phyloP scores from a whole-genome alignment of 108 stramenopile species.

The Pelagomonas calceolata region DNA sequence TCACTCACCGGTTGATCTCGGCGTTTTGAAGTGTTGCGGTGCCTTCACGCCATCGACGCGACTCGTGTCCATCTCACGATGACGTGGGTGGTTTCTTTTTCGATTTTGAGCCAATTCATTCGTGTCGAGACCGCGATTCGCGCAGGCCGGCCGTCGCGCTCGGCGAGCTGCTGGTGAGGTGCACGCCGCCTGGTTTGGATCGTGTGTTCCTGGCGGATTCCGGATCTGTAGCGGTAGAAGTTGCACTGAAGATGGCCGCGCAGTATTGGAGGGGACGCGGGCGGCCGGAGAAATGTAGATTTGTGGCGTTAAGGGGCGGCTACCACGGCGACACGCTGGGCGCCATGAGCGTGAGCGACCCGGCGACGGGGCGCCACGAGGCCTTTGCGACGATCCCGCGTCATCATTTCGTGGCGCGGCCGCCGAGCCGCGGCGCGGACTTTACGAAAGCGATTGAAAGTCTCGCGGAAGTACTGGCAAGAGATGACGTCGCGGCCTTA shows the following conservation, averaged over 20 bases:
- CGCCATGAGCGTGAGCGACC: conserved; percentile 77
- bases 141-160: conserved; percentile 1
- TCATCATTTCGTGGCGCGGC: conserved; percentile 43
- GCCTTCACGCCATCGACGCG: no score
- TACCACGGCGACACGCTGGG: conserved; percentile 82
- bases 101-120: no score
- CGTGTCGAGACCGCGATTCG: no score
- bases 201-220: conserved; percentile 67
- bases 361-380: conserved; percentile 67
- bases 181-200: conserved; percentile 5
- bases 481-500: conserved; percentile 64
- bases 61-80: no score
- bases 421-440: conserved; percentile 22
- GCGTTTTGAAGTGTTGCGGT: no score
- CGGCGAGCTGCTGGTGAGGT: conserved; percentile 7
- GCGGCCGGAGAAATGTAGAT: conserved; percentile 31
- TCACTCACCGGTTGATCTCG: conserved; percentile 69
- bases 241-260: conserved; percentile 80
- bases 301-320: conserved; percentile 57
- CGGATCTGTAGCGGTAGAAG: conserved; percentile 64
- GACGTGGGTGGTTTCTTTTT: no score
- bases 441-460: conserved; percentile 23
- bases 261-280: conserved; percentile 56
- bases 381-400: conserved; percentile 43
- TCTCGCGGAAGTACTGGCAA: conserved; percentile 18